These are phyloP conservation scores for Penicillium lividum DNA, from an alignment of 495 filamentous ascomycete species.

Conservation along the genomic window DNA sequence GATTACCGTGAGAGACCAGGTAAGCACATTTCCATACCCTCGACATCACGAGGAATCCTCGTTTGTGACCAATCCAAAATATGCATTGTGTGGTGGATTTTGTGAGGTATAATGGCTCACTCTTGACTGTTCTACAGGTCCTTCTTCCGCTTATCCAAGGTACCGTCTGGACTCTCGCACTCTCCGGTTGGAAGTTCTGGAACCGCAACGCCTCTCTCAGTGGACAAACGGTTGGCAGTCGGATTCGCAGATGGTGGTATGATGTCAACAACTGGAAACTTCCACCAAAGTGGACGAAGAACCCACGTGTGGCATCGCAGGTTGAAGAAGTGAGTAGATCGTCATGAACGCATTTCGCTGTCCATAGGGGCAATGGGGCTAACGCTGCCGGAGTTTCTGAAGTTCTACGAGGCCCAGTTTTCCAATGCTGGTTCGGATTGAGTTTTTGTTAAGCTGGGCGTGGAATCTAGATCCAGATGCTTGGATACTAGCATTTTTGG, in stretches of 20 bases:
- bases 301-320: conserved; percentile 39
- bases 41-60: not conserved
- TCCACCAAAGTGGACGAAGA: conserved; percentile 35
- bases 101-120: not conserved
- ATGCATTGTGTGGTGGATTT: not conserved
- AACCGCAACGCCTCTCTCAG: conserved; percentile 70
- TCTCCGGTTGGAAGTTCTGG: conserved; percentile 82
- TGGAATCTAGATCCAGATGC: conserved; percentile 1
- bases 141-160: conserved; percentile 83
- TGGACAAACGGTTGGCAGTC: conserved; percentile 69
- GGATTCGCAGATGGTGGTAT: conserved; percentile 85
- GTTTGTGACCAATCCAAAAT: not conserved
- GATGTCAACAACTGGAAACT: conserved; percentile 83
- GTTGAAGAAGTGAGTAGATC: conserved; percentile 50
- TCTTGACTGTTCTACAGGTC: conserved; percentile 50
- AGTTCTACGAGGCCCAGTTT: conserved; percentile 49
- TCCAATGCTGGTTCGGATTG: conserved; percentile 40
- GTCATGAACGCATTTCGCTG: conserved; percentile 5
- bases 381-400: conserved; percentile 43
- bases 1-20: conserved; percentile 89
- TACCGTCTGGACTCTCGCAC: conserved; percentile 74
- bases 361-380: conserved; percentile 21
- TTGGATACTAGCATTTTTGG: conserved; percentile 22
- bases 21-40: conserved; percentile 32
- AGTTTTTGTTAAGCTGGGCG: conserved; percentile 5